Percentiles rank a stretch among this genome's conserved stretches.
phyloP scores from a whole-genome alignment of 2,329 filamentous ascomycete species.

The Arachnomyces sp. region DNA sequence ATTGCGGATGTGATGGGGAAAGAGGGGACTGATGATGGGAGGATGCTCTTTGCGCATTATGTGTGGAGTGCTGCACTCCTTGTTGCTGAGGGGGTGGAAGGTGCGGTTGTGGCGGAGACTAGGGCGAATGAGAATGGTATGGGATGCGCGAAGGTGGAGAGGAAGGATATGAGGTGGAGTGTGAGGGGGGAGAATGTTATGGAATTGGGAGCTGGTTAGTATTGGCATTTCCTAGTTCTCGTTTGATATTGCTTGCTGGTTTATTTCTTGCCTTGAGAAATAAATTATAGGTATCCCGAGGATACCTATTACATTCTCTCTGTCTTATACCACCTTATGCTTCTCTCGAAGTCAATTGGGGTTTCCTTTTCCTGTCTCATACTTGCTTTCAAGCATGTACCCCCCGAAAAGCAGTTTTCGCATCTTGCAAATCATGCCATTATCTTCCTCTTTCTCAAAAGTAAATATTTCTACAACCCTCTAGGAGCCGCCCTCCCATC shows the following conservation, averaged over 20 bases:
- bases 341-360: no score
- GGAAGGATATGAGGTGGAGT: conserved; percentile 24
- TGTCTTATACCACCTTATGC: no score
- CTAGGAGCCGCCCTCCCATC: conserved; percentile 37
- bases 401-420: no score
- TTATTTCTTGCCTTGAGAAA: no score
- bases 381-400: no score
- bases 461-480: conserved; percentile 12
- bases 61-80: conserved; percentile 48
- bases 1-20: conserved; percentile 8
- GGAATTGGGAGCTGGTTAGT: conserved; percentile 54
- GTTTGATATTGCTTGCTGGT: conserved; percentile 2
- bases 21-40: conserved; percentile 33
- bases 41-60: conserved; percentile 51
- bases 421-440: not conserved
- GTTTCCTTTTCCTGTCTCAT: no score
- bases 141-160: conserved; percentile 10
- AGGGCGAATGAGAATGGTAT: conserved; percentile 7
- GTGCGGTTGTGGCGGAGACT: conserved; percentile 14
- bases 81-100: conserved; percentile 35
- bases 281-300: no score
- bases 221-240: conserved; percentile 5
- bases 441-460: not conserved
- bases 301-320: no score
- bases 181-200: conserved; percentile 45